Evolutionary conservation across 768 basidiomycete species (phyloP).

Genomic region (Leucocoprinus sp.): DNA sequence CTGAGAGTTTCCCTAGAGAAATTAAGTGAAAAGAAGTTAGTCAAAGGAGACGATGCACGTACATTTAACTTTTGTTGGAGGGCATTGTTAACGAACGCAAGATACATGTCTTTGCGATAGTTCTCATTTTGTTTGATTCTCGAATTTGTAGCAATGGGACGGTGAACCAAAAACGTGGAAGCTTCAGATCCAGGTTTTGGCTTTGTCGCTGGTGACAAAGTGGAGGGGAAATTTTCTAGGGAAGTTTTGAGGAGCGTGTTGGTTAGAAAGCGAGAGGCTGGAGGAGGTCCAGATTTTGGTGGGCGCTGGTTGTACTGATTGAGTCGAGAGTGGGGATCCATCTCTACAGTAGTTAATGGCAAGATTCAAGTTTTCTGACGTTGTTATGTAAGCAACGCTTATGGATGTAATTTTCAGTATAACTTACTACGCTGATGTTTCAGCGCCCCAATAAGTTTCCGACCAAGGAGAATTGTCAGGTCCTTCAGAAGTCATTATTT

Average conservation of each 20-base stretch:
- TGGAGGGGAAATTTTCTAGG: constrained; percentile 14
- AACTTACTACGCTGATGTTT: too few relatives aligned
- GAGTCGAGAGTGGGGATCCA: constrained; percentile 73
- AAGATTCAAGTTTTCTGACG: constrained; percentile 5
- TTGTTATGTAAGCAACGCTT: constrained; percentile 21
- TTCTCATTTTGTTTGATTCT: constrained; percentile 71
- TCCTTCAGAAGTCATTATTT: too few relatives aligned
- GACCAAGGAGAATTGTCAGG: too few relatives aligned
- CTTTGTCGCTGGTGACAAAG: constrained; percentile 36
- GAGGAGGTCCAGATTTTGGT: constrained; percentile 55
- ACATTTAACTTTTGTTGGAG: constrained; percentile 68
- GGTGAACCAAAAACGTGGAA: constrained; percentile 23
- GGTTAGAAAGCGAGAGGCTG: constrained; percentile 35
- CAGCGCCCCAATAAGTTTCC: too few relatives aligned
- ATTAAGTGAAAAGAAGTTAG: constrained; percentile 1
- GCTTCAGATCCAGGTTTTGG: constrained; percentile 21
- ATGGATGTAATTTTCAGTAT: too few relatives aligned
- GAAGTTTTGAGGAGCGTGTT: constrained; percentile 23
- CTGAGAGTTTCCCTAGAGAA: constrained; percentile 55
- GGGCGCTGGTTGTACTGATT: constrained; percentile 70
- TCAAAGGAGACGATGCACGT: neutral
- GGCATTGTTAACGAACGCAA: constrained; percentile 76
- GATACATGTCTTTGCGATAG: constrained; percentile 74
- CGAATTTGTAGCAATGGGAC: constrained; percentile 75
- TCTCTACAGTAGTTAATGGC: constrained; percentile 17